Base-by-base conservation (phyloP, 768 basidiomycete species). In the Brasilioporus rufonigricans region DNA sequence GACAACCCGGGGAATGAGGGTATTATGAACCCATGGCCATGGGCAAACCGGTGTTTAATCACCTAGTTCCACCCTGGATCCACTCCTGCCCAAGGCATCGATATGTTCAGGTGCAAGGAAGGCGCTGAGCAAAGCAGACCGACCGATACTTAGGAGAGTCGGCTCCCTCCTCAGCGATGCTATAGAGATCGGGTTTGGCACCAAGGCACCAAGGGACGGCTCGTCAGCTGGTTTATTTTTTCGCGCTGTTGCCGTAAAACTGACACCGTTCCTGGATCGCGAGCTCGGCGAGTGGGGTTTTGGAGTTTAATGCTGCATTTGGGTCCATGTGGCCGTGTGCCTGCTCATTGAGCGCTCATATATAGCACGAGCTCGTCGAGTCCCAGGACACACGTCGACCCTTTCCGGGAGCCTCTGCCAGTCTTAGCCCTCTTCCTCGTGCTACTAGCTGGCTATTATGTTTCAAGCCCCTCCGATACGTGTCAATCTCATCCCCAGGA, bases 401-500 rank as follows among this genome's bases (percentile, higher is more conserved):
- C 38, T 38, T 11, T 18, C 32, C 26, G n/a, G 21, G 33, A 44
- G 48, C 48, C 35, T 41, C 24, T 36, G 19, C 48, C 6, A 35
- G 14, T n/a, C 11, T 8, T 21, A 23, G 14, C 50, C 55, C 47
- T 23, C 32, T 29, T 14, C 43, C 36, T 39, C 40, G 2, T n/a
- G 29, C 4, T 23, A 13, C 39, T 14, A 40, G 39, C 12, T 32
- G 52, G 43, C 41, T 26, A 23, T 14, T 2, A 66, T 66, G 21
- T 3, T 41, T 10, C 21, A 23, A 64, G 45, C 51, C 19, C 66
- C 64, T 11, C 59, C 31, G 31, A 84, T 84, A 58, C 52, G 81
- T 23, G 66, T 60, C 54, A 82, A 74, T 68, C 66, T 84, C 60
- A 47, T 83, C 44, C 83, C 83, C 21, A 74, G 62, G 52, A 75